A percentile compares a stretch with the other conserved stretches of the same genome.
Evolutionary conservation across 2,329 filamentous ascomycete species (phyloP).

Genomic region (Penicillium aurantiogriseum): DNA sequence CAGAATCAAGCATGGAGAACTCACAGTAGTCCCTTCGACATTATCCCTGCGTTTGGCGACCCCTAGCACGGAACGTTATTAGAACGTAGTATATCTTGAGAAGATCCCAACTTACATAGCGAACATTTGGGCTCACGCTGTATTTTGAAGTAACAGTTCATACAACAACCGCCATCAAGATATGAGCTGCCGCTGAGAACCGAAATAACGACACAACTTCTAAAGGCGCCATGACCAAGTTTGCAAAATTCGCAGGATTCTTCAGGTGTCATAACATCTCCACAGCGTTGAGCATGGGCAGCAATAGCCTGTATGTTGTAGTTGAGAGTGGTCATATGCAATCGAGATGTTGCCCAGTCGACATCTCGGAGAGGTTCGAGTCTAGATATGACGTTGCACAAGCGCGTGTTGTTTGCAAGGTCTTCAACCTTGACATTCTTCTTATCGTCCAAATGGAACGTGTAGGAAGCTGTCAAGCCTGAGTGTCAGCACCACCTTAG

Average conservation of each 20-base stretch:
- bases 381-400: background rate
- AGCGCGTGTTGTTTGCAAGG: too few species aligned
- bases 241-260: too few species aligned
- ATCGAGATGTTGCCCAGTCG: background rate
- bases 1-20: too few species aligned
- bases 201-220: background rate
- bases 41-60: too few species aligned
- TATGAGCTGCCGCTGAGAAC: too few species aligned
- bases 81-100: too few species aligned
- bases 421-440: background rate
- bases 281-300: background rate
- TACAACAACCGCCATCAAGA: background rate
- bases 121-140: background rate
- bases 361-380: background rate
- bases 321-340: fast-evolving
- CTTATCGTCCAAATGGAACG: background rate
- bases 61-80: too few species aligned
- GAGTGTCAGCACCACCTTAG: background rate
- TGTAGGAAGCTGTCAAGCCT: background rate
- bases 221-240: fast-evolving
- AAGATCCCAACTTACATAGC: background rate
- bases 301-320: fast-evolving
- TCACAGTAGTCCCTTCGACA: too few species aligned
- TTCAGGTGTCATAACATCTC: background rate
- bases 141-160: background rate